These are phyloP conservation scores for Pistacia integerrima DNA, from an alignment of 345 rosid species.

Conservation along the genomic window DNA sequence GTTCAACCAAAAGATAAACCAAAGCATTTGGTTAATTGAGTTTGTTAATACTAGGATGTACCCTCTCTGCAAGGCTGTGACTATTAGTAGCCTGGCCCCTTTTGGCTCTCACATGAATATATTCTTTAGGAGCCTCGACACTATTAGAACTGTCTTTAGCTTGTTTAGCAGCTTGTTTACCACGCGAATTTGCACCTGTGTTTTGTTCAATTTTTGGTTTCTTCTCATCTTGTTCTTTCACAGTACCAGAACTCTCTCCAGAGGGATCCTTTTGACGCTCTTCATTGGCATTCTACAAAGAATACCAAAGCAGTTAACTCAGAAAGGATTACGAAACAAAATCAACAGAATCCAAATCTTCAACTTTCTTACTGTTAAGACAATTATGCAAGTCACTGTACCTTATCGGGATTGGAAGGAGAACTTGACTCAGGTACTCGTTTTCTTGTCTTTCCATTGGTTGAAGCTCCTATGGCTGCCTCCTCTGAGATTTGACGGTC, in stretches of 20 bases:
- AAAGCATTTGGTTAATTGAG: background rate
- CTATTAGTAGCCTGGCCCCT: constrained; percentile 98
- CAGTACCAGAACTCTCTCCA: constrained; percentile 38
- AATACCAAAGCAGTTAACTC: constrained; percentile 16
- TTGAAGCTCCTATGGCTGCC: constrained; percentile 43
- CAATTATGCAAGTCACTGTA: constrained; percentile 25
- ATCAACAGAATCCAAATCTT: background rate
- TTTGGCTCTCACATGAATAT: constrained; percentile 91
- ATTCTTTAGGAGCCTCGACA: constrained; percentile 75
- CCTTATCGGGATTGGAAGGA: constrained; percentile 57
- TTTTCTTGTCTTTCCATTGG: constrained; percentile 62
- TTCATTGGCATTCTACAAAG: constrained; percentile 51
- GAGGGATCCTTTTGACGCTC: constrained; percentile 51
- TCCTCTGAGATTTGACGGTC: constrained; percentile 56
- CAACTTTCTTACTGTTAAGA: background rate
- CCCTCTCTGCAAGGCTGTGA: constrained; percentile 98
- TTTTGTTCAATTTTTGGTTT: constrained; percentile 55
- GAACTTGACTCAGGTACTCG: constrained; percentile 43
- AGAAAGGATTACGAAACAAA: background rate
- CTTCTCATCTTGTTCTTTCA: constrained; percentile 59
- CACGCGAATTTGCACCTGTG: constrained; percentile 41
- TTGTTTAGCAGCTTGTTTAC: constrained; percentile 52
- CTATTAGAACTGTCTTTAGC: constrained; percentile 62
- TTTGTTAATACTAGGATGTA: constrained; percentile 25
- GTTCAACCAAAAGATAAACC: constrained; percentile 20